phyloP scores from a whole-genome alignment of 2,329 filamentous ascomycete species.

The Sarocladium brachiariae region DNA sequence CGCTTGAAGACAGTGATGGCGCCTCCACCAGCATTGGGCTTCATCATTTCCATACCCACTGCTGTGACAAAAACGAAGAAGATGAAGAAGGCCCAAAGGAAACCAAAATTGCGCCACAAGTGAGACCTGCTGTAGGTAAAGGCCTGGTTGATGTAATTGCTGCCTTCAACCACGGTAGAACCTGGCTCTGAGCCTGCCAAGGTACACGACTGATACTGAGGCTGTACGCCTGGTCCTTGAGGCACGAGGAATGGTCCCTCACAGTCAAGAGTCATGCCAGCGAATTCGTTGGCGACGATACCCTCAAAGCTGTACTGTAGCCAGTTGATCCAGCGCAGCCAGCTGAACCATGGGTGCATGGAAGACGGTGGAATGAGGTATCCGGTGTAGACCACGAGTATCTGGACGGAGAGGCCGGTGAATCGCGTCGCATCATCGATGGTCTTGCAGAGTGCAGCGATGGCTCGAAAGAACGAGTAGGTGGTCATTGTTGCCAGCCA shows the following conservation, averaged over 20 bases:
- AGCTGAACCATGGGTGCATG: slow-evolving; percentile 54
- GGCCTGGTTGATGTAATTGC: slow-evolving; percentile 44
- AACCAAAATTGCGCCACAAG: slow-evolving; percentile 71
- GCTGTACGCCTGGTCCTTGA: slow-evolving; percentile 23
- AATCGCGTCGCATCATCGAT: slow-evolving; percentile 58
- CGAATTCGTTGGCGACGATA: slow-evolving; percentile 59
- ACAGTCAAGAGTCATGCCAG: slow-evolving; percentile 51
- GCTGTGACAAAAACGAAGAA: slow-evolving; percentile 69
- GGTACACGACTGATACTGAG: slow-evolving; percentile 46
- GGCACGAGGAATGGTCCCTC: slow-evolving; percentile 52
- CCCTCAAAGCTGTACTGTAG: slow-evolving; percentile 65
- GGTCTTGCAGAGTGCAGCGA: slow-evolving; percentile 51
- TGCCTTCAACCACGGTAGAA: slow-evolving; percentile 41
- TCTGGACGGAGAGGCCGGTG: slow-evolving; percentile 50
- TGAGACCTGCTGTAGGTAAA: slow-evolving; percentile 52
- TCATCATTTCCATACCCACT: slow-evolving; percentile 59
- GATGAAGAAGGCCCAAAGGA: slow-evolving; percentile 67
- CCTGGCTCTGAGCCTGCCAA: slow-evolving; percentile 40
- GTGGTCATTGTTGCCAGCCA: slow-evolving; percentile 52
- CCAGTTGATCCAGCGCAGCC: slow-evolving; percentile 62
- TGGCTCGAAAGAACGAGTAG: slow-evolving; percentile 51
- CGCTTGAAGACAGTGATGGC: slow-evolving; percentile 57
- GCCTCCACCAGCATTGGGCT: slow-evolving; percentile 53
- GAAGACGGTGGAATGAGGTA: slow-evolving; percentile 54
- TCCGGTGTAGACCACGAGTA: slow-evolving; percentile 62